Evolutionary conservation across 1,139 yeast genomes (phyloP).

Genomic region (Magnusiomyces sp.): DNA sequence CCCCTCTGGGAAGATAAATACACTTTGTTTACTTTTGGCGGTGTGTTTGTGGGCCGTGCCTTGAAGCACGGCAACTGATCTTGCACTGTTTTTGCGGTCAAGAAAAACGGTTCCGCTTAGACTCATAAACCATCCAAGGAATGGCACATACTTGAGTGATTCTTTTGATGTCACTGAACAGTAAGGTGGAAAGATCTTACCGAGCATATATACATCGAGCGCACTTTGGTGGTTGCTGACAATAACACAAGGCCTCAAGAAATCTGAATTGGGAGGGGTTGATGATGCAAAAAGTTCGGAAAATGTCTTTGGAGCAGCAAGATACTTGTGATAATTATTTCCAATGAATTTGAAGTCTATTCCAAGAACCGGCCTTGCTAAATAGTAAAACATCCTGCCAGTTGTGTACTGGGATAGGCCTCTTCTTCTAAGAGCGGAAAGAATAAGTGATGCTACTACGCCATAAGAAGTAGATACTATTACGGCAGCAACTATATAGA

Average conservation of each 20-base stretch:
- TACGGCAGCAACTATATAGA: slow-evolving; percentile 6
- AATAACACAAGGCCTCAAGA: slow-evolving; percentile 50
- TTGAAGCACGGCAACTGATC: slow-evolving; percentile 67
- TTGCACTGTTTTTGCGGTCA: slow-evolving; percentile 70
- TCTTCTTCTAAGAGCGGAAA: slow-evolving; percentile 9
- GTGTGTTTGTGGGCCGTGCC: slow-evolving; percentile 57
- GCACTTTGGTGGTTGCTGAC: slow-evolving; percentile 85
- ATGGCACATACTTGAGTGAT: slow-evolving; percentile 76
- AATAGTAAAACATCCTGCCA: slow-evolving; percentile 10
- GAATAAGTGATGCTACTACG: slow-evolving; percentile 6
- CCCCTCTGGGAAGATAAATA: slow-evolving; percentile 88
- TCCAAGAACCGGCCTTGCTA: slow-evolving; percentile 5
- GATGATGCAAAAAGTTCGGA: background rate
- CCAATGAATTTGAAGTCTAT: slow-evolving; percentile 7
- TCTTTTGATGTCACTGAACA: slow-evolving; percentile 91
- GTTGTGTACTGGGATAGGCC: slow-evolving; percentile 12
- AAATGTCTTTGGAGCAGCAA: background rate
- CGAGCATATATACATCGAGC: slow-evolving; percentile 71
- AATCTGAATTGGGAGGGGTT: background rate
- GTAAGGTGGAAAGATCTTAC: slow-evolving; percentile 75
- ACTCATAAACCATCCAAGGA: slow-evolving; percentile 94
- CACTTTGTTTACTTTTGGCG: slow-evolving; percentile 46
- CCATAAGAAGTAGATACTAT: slow-evolving; percentile 13
- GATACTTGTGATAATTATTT: slow-evolving; percentile 5
- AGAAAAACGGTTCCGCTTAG: slow-evolving; percentile 86